Evolutionary conservation across 2,329 filamentous ascomycete species (phyloP), one percentile per base, ranked within the genome.

Genomic region (Fusarium pseudonygamai): DNA sequence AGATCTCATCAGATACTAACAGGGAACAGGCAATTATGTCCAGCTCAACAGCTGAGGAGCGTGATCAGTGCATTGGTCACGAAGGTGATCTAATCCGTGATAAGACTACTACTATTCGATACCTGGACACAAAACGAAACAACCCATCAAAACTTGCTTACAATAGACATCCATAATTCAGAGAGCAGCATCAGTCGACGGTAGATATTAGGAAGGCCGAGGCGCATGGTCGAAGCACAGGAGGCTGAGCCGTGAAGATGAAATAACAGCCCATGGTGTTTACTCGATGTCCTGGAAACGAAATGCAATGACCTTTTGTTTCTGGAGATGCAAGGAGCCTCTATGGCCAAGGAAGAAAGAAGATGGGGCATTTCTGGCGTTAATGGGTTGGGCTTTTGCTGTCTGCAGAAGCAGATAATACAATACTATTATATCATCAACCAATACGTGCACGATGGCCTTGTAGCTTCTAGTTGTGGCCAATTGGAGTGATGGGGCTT

Each of bases 11-110:
- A n/a, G 22, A 40, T 50, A 47, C 79, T 84, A 73, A 83, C 56
- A 22, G 24, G 28, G 45, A 36, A 32, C 52, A 88, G 87, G 86
- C 65, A 88, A 88, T 73, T 88, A 88, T 77, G 86, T 88, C 39
- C 82, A 85, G 75, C 56, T 86, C 11, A 76, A 71, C 47, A 63
- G 75, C 43, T 77, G 70, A 77, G 66, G 37, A 58, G 26, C n/a
- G 36, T 50, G 34, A 39, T 26, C 49, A 43, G 57, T 46, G 37
- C 34, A 45, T 55, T 39, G 47, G 39, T 49, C 36, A 55, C 46
- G 22, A 45, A 53, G 34, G 39, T 50, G 34, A 28, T 36, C 36
- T 40, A 34, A 62, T 55, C 39, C 52, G 50, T 56, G 43, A 67
- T 46, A 62, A 60, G 55, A 50, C 42, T 39, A 64, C 62, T 42